Evolutionary conservation across 2,329 filamentous ascomycete species (phyloP).

Genomic region (Dothideomycetidae sp.): DNA sequence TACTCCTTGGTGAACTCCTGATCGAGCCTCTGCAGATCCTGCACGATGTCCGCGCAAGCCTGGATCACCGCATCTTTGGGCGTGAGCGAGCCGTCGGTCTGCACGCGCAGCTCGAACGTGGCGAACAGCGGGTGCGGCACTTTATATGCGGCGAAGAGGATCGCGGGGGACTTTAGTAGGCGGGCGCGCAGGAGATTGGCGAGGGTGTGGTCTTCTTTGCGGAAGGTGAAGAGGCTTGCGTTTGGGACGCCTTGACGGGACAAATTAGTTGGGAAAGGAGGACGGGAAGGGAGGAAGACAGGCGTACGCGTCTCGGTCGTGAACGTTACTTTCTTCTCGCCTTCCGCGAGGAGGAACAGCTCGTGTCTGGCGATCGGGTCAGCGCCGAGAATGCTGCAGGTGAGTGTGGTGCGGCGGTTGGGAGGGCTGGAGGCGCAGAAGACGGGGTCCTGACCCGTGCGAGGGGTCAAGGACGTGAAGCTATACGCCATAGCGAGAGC

Average conservation of each 20-base stretch:
- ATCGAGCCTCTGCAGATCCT: constrained; percentile 63
- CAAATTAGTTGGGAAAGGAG: neutral
- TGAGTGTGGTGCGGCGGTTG: constrained; percentile 8
- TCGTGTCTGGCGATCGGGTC: constrained; percentile 56
- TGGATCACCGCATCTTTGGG: constrained; percentile 79
- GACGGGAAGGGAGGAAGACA: neutral
- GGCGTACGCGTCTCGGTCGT: constrained; percentile 73
- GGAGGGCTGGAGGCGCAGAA: constrained; percentile 1
- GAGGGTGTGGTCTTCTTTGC: constrained; percentile 93
- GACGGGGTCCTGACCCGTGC: neutral
- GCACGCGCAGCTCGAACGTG: constrained; percentile 60
- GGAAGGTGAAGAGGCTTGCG: constrained; percentile 86
- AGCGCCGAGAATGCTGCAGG: constrained; percentile 11
- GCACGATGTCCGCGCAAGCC: constrained; percentile 69
- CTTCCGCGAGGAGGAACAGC: constrained; percentile 73
- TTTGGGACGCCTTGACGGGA: constrained; percentile 62
- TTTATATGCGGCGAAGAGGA: constrained; percentile 88
- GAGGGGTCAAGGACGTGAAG: constrained; percentile 1
- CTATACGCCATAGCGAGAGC: neutral
- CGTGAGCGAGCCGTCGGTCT: constrained; percentile 77
- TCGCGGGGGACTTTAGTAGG: constrained; percentile 68
- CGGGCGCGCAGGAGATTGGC: constrained; percentile 79
- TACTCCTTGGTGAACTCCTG: constrained; percentile 88
- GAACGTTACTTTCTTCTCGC: constrained; percentile 87
- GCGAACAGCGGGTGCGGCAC: constrained; percentile 33